A percentile compares a stretch with the other conserved stretches of the same genome.
These are phyloP conservation scores for Rhizopogon vulgaris DNA, from an alignment of 768 basidiomycete species.

Conservation along the genomic window DNA sequence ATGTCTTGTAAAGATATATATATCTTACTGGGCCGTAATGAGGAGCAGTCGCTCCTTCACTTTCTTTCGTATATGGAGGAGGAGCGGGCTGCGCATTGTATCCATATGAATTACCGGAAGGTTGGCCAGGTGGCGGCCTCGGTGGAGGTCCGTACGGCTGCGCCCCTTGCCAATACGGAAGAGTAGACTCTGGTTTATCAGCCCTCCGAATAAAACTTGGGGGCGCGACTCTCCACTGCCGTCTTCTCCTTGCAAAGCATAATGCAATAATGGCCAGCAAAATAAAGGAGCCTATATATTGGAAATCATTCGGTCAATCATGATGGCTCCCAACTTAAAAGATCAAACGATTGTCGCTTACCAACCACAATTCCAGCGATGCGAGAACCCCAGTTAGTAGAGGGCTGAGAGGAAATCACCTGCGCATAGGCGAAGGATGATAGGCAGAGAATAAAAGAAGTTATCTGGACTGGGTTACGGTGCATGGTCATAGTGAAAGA, in stretches of 20 bases:
- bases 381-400: constrained; percentile 10
- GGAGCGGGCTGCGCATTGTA: not conserved
- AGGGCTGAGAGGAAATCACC: not conserved
- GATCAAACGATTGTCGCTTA: constrained; percentile 14
- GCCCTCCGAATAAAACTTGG: not conserved
- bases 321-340: not conserved
- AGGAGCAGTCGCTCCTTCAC: not conserved
- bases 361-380: constrained; percentile 21
- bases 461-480: not conserved
- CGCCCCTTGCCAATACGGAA: constrained; percentile 7
- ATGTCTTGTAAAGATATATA: not conserved
- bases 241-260: constrained; percentile 6
- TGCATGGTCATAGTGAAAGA: not conserved
- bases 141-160: constrained; percentile 4
- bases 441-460: constrained; percentile 1
- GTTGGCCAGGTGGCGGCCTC: not conserved
- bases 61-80: constrained; percentile 2
- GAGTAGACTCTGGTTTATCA: not conserved
- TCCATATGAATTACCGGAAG: not conserved
- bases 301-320: not conserved
- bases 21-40: constrained; percentile 15
- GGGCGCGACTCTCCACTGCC: constrained; percentile 1
- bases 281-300: constrained; percentile 6
- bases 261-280: constrained; percentile 7
- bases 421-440: constrained; percentile 11